Base-by-base conservation (phyloP, 2,329 filamentous ascomycete genomes). In the Diplodia corticola region DNA sequence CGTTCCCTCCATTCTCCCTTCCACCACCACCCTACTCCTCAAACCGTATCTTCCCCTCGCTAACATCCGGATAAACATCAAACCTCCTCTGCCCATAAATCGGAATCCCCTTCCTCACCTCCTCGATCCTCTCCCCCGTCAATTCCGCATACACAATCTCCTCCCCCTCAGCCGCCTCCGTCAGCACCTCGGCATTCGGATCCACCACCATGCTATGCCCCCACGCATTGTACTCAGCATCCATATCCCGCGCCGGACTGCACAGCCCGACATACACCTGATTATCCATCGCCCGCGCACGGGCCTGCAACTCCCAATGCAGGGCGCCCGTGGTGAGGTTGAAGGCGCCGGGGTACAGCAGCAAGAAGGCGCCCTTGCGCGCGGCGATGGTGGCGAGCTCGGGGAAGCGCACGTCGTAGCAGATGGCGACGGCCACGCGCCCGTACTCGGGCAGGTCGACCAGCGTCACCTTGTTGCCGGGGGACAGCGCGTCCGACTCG, bases 381-480 rank as follows among this genome's bases (percentile, higher is more conserved):
- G 94, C 92, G 0, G 94, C 94, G 66, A 98, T 89, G 76, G 88
- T 95, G 3, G 93, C 95, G 12, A 97, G 84, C 80, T 98, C 95
- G 0, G 95, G 94, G 82, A 99, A 99, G 48, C 95, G 92, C 65
- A 99, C 88, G 79, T 99, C 95, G 81, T 99, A 99, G 85, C 95
- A 99, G 76, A 99, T 98, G 35, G 91, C 93, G 4, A 99, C 82
- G 4, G 87, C 93, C 69, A 99, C 86, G 76, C 87, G 90, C 67
- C 95, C 95, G 78, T 96, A 97, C 70, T 91, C 92, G 3, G 93
- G 92, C 33, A 97, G 82, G 70, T 97, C 91, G 28, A 98, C 84
- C 3, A 98, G 80, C 0, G 94, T 97, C 68, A 97, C 80, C 75
- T 91, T 89, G 80, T 94, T 90, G 0, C 95, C 95, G 0, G 94